Percentiles rank a stretch among this genome's conserved stretches.
These are phyloP conservation scores for Candida piceae DNA, from an alignment of 805 yeast species.

Conservation along the genomic window DNA sequence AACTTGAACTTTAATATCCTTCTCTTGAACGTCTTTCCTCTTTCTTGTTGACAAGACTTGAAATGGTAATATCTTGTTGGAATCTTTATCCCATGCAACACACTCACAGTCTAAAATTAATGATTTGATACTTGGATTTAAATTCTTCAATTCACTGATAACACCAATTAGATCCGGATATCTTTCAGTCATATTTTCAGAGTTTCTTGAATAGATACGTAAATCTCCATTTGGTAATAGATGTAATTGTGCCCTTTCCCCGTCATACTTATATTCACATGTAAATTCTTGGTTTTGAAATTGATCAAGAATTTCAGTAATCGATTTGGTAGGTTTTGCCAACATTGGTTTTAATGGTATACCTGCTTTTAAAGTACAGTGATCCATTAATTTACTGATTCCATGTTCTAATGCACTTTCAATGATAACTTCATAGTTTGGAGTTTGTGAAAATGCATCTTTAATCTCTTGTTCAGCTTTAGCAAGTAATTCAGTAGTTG, in stretches of 20 bases:
- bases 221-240: constrained; percentile 59
- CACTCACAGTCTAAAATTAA: constrained; percentile 93
- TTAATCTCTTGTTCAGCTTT: constrained; percentile 74
- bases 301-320: constrained; percentile 86
- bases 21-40: constrained; percentile 84
- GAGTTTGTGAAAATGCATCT: constrained; percentile 84
- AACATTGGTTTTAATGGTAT: constrained; percentile 96
- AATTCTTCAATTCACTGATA: constrained; percentile 41
- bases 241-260: constrained; percentile 96
- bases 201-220: constrained; percentile 83
- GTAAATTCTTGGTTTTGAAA: constrained; percentile 83
- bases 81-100: constrained; percentile 89
- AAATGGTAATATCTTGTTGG: constrained; percentile 82
- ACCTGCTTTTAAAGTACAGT: constrained; percentile 80
- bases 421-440: constrained; percentile 82
- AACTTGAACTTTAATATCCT: constrained; percentile 84
- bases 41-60: constrained; percentile 91
- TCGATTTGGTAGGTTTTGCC: constrained; percentile 94
- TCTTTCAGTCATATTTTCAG: constrained; percentile 94
- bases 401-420: constrained; percentile 64
- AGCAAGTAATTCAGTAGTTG: constrained; percentile 40
- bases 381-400: constrained; percentile 54
- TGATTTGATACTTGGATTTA: constrained; percentile 37
- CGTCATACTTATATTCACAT: constrained; percentile 96
- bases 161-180: constrained; percentile 85